Conservation (phyloP, 2,329 filamentous ascomycete genomes). For the Aspergillus ibericus region DNA sequence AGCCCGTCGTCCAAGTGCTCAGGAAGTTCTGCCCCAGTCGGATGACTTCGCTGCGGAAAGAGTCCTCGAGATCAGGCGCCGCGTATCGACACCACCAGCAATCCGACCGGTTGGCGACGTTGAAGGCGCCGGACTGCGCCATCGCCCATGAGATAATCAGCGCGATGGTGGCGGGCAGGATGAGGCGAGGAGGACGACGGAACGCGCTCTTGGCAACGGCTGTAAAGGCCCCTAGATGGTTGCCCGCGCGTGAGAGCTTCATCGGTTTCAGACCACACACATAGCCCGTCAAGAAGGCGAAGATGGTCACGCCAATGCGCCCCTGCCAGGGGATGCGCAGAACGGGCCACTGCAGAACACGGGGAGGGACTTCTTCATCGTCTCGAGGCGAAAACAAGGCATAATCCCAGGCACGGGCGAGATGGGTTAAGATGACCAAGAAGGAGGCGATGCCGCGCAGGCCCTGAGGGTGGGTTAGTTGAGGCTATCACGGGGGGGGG, state of each 20-base stretch:
- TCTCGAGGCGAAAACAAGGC: slow-evolving; percentile 53
- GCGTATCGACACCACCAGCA: slow-evolving; percentile 55
- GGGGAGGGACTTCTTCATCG: slow-evolving; percentile 42
- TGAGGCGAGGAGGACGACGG: slow-evolving; percentile 53
- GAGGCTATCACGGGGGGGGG: neutral
- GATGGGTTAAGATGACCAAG: slow-evolving; percentile 54
- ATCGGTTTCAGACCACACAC: slow-evolving; percentile 58
- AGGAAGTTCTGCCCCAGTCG: slow-evolving; percentile 49
- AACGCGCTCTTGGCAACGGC: slow-evolving; percentile 56
- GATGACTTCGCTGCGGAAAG: slow-evolving; percentile 47
- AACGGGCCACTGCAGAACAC: slow-evolving; percentile 53
- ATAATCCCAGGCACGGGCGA: slow-evolving; percentile 54
- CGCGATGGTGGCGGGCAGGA: slow-evolving; percentile 55
- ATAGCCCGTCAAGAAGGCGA: slow-evolving; percentile 58
- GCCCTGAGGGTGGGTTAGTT: slow-evolving; percentile 39
- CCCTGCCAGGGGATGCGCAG: slow-evolving; percentile 59
- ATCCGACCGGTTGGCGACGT: slow-evolving; percentile 49
- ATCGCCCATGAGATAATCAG: slow-evolving; percentile 52
- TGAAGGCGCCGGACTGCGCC: slow-evolving; percentile 52
- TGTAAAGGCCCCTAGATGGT: slow-evolving; percentile 46
- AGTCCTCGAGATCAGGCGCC: slow-evolving; percentile 45
- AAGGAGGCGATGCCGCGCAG: slow-evolving; percentile 56
- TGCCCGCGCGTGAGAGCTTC: slow-evolving; percentile 50
- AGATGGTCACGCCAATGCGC: slow-evolving; percentile 56
- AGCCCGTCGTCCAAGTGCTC: slow-evolving; percentile 52